Base-by-base conservation (phyloP, 2,329 filamentous ascomycete species). In the Apiospora marii region DNA sequence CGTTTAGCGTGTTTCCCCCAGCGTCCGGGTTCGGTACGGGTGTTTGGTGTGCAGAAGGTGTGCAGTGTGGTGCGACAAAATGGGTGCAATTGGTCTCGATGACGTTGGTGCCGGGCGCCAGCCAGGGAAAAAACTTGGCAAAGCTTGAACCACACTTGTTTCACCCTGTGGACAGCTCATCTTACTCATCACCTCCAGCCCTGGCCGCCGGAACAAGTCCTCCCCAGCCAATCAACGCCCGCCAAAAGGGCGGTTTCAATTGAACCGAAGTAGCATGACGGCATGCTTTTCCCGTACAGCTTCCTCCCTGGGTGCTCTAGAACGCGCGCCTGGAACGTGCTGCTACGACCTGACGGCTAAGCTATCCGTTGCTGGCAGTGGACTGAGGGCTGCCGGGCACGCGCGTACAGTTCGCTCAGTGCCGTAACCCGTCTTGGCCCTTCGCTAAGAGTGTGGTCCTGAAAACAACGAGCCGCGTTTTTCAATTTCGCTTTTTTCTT, bases 111-210 rank as follows among this genome's bases (percentile, higher is more conserved):
- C 37, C 70, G 24, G 68, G 68, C 16, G 22, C 53, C 46, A 7
- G 67, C 64, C 30, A 75, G 53, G 53, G 10, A 22, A 10, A 74
- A 77, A 78, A 78, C 78, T 77, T 78, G 77, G 77, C 77, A 76
- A 37, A 58, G 75, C 75, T 76, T 77, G 76, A 76, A 75, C 75
- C 73, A 75, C 48, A 73, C 74, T 77, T 77, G 75, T 76, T 73
- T 74, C 27, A 43, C 27, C 19, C 58, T 24, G 44, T 44, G 53
- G 24, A 4, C 16, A 19, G 37, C 22, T n/a, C 72, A 58, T 71
- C 43, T 64, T 64, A 64, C 58, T 64, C 58, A 64, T 64, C 34
- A 64, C 4, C 34, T 19, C 58, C 34, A 64, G 58, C 58, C 58
- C 58, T 64, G 58, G 12, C 7, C 19, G 13, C 58, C 58, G 58